A percentile compares a stretch with the other conserved stretches of the same genome.
Conservation (phyloP, 805 yeast species). For the Yamadazyma kitorensis region DNA sequence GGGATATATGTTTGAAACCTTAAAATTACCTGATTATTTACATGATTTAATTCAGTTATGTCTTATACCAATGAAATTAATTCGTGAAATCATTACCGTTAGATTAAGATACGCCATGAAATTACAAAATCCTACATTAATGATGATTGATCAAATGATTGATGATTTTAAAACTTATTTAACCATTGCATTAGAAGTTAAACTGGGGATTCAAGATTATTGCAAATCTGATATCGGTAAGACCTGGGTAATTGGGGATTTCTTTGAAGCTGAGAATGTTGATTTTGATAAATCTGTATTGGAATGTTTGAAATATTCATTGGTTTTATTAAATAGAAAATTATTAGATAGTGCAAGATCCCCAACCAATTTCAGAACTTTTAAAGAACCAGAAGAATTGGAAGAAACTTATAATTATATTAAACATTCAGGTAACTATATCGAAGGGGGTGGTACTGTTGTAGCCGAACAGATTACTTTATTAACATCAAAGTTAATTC, state of each 20-base stretch:
- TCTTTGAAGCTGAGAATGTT: constrained; percentile 51
- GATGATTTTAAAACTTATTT: constrained; percentile 80
- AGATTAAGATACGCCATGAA: constrained; percentile 76
- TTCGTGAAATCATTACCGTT: constrained; percentile 73
- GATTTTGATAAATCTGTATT: constrained; percentile 64
- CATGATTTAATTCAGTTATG: constrained; percentile 64
- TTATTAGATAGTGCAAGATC: constrained; percentile 71
- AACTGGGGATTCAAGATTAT: constrained; percentile 62
- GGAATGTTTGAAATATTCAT: constrained; percentile 69
- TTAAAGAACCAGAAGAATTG: constrained; percentile 87
- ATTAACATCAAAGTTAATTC: constrained; percentile 64
- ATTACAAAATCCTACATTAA: constrained; percentile 81
- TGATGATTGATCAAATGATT: constrained; percentile 94
- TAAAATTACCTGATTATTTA: constrained; percentile 73
- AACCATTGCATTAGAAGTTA: constrained; percentile 69
- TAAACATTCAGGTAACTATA: constrained; percentile 69
- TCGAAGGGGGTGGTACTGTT: constrained; percentile 78
- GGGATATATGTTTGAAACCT: constrained; percentile 56
- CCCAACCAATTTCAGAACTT: constrained; percentile 66
- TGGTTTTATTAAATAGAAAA: constrained; percentile 71
- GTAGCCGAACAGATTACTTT: constrained; percentile 74
- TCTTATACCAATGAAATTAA: constrained; percentile 73
- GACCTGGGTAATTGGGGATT: constrained; percentile 70
- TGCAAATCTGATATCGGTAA: constrained; percentile 50
- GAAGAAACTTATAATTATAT: constrained; percentile 80